Evolutionary conservation across 768 basidiomycete species (phyloP).

Genomic region (Cyathus striatus): DNA sequence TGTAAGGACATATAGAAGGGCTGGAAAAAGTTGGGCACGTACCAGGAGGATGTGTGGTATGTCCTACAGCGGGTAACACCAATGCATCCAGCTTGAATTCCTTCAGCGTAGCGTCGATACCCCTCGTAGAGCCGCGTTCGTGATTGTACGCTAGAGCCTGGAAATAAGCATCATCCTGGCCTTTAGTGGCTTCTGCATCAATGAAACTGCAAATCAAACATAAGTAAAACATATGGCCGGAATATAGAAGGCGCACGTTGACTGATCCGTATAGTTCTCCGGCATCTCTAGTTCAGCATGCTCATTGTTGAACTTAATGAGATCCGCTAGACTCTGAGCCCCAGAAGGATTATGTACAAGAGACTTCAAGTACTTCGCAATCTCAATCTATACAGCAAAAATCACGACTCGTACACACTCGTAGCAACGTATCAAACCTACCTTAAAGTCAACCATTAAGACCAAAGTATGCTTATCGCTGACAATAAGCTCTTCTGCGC

Average conservation of each 20-base stretch:
- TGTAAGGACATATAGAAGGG: not conserved
- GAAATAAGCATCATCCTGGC: constrained; percentile 37
- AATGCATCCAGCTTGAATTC: constrained; percentile 44
- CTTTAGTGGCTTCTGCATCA: constrained; percentile 29
- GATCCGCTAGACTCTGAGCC: constrained; percentile 47
- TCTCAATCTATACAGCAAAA: too few species aligned
- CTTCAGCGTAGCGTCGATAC: constrained; percentile 49
- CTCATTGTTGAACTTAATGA: constrained; percentile 53
- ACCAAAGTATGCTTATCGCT: constrained; percentile 53
- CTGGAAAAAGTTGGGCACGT: not conserved
- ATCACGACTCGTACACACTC: too few species aligned
- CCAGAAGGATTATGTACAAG: constrained; percentile 50
- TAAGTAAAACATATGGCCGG: not conserved
- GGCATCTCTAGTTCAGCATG: constrained; percentile 46
- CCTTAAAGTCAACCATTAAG: constrained; percentile 53
- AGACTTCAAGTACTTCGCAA: too few species aligned
- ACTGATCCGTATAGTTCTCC: constrained; percentile 30
- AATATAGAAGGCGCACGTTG: constrained; percentile 16
- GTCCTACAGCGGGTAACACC: constrained; percentile 33
- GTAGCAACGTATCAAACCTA: too few species aligned
- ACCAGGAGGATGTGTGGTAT: not conserved
- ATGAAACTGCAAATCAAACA: constrained; percentile 19
- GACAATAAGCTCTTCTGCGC: constrained; percentile 39
- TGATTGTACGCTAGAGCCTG: constrained; percentile 36
- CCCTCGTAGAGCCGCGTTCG: constrained; percentile 42